Evolutionary conservation across 768 basidiomycete genomes (phyloP), one percentile per base, ranked within the genome.

Genomic region (Asterophora lycoperdoides): DNA sequence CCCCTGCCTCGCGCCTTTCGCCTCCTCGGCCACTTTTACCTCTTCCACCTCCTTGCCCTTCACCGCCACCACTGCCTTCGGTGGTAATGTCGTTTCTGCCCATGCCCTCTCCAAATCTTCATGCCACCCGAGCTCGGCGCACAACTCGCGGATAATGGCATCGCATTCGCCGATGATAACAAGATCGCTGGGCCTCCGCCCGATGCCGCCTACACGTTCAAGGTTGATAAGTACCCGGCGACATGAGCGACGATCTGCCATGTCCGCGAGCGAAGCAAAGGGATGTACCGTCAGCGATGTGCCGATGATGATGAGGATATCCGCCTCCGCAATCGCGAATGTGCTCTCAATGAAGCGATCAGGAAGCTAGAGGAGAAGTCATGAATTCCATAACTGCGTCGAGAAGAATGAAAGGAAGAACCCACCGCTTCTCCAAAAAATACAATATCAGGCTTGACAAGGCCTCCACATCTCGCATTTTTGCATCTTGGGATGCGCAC

Each of bases 371-470:
- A 46, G 19, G 18, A 47, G 29, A 23, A 23, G 23, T 3, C 23
- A 5, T 49, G 11, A 32, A 9, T n/a, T n/a, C 4, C 17, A 50
- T 7, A 9, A 5, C n/a, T 37, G 10, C 5, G 32, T 33, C 30
- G 19, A 36, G 10, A 26, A 15, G 10, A 11, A 52, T 6, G 15
- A 8, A 42, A 49, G 48, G 13, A 42, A n/a, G 20, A 13, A 68
- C 82, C 28, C 60, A 87, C 84, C 32, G 75, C 61, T 67, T 92
- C 88, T 18, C 93, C 92, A 59, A 95, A 94, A 68, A 95, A 94
- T 10, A 95, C 89, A 36, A 95, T 95, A 59, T 95, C 89, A n/a
- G 92, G 92, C 65, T 94, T 93, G 13, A 93, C 83, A 33, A 90
- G 71, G 0, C 90, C 91, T 1, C 68, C 71, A 54, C 92, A 93